These are phyloP conservation scores for Anisodus acutangulus DNA, from an alignment of 257 asterid species.

Conservation along the genomic window DNA sequence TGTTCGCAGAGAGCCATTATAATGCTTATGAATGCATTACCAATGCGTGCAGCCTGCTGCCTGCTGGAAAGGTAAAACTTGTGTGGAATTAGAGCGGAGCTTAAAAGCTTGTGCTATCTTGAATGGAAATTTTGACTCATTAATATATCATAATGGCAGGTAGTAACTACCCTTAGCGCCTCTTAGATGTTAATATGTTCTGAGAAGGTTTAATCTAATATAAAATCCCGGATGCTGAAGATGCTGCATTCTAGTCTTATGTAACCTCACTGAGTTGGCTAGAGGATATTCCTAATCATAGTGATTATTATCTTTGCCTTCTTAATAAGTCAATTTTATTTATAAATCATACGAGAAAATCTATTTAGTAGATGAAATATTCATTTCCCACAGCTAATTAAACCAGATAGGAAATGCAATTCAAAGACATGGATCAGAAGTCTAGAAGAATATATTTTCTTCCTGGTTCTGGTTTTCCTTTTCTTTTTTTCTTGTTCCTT, in stretches of 20 bases:
- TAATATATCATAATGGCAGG: background rate
- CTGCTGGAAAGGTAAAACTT: slow-evolving; percentile 63
- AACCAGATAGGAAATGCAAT: background rate
- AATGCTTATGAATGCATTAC: slow-evolving; percentile 59
- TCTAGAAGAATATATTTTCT: background rate
- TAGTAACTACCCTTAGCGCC: background rate
- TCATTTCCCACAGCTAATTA: background rate
- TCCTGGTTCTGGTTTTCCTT: background rate
- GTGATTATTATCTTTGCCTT: background rate
- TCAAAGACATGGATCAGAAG: background rate
- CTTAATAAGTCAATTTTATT: background rate
- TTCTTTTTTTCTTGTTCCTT: background rate
- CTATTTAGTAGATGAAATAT: background rate
- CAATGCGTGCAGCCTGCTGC: slow-evolving; percentile 65
- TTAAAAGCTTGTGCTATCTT: slow-evolving; percentile 15
- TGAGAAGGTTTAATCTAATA: background rate
- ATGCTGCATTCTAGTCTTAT: background rate
- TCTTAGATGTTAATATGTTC: background rate
- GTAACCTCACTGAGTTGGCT: background rate
- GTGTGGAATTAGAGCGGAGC: background rate
- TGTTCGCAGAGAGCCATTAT: slow-evolving; percentile 58
- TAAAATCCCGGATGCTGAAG: background rate
- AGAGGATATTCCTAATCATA: background rate
- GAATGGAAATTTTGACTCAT: background rate
- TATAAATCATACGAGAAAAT: background rate